A percentile compares a stretch with the other conserved stretches of the same genome.
These are phyloP conservation scores for Rhizopus delemar DNA, from an alignment of 371 early-diverging fungal species.

Conservation along the genomic window DNA sequence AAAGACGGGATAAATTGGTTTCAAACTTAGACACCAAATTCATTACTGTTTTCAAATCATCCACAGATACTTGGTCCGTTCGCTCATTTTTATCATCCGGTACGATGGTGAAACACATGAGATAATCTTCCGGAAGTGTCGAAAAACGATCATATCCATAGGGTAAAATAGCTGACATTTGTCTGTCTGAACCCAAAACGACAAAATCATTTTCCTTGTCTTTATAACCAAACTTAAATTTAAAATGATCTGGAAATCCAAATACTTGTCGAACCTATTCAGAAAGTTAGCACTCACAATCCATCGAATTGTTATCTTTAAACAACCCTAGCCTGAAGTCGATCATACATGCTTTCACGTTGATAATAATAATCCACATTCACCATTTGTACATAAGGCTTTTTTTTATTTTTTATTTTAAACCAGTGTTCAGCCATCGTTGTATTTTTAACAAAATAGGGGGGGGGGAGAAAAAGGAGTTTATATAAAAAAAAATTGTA, in stretches of 20 bases:
- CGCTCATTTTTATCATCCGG: too few species aligned
- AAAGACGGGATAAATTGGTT: too few species aligned
- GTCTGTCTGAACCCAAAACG: neutral
- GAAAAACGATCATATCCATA: neutral
- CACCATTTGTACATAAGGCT: neutral
- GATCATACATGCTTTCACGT: constrained; percentile 1
- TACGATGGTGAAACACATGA: neutral
- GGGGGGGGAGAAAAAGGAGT: neutral
- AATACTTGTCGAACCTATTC: neutral
- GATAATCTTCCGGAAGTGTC: neutral
- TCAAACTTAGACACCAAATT: too few species aligned
- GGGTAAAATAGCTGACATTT: neutral
- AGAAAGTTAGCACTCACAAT: neutral
- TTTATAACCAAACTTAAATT: neutral
- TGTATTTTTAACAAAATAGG: neutral
- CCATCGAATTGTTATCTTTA: neutral
- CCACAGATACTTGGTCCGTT: too few species aligned
- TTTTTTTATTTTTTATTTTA: constrained; percentile 9
- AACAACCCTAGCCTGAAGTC: neutral
- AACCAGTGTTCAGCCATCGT: constrained; percentile 3
- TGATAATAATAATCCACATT: neutral
- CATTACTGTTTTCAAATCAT: too few species aligned
- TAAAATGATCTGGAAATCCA: neutral
- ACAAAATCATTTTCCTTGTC: neutral
- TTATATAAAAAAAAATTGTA: constrained; percentile 1